Conservation (phyloP, 306 rosid genomes). For the Luffa aegyptiaca region DNA sequence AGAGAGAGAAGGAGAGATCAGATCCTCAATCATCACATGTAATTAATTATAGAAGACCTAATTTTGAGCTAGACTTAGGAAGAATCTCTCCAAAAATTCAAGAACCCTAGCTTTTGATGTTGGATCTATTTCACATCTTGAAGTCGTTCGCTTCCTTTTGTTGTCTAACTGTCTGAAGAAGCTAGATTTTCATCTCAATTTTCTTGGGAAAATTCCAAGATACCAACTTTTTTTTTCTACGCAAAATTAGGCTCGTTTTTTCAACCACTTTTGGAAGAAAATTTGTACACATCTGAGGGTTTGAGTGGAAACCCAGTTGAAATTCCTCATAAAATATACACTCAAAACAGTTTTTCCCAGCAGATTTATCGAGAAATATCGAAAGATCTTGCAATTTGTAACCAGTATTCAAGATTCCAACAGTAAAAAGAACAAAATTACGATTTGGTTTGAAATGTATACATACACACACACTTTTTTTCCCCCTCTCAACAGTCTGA, state of each 20-base stretch:
- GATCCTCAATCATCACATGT: neutral
- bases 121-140: neutral
- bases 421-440: constrained; percentile 2
- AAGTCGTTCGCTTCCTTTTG: neutral
- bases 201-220: neutral
- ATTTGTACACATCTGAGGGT: neutral
- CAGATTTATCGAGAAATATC: constrained; percentile 12
- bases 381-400: constrained; percentile 1
- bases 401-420: constrained; percentile 2
- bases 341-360: neutral
- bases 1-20: neutral
- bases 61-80: neutral
- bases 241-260: neutral
- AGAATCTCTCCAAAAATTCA: neutral
- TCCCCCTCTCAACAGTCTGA: neutral
- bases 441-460: neutral
- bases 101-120: constrained; percentile 32
- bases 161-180: neutral
- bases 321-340: constrained; percentile 37
- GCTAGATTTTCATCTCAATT: neutral
- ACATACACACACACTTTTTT: neutral
- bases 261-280: neutral
- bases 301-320: constrained; percentile 27
- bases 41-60: neutral
- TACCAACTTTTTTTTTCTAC: neutral